Evolutionary conservation across 257 asterid species (phyloP).

Genomic region (Jaltomata sinuosa): DNA sequence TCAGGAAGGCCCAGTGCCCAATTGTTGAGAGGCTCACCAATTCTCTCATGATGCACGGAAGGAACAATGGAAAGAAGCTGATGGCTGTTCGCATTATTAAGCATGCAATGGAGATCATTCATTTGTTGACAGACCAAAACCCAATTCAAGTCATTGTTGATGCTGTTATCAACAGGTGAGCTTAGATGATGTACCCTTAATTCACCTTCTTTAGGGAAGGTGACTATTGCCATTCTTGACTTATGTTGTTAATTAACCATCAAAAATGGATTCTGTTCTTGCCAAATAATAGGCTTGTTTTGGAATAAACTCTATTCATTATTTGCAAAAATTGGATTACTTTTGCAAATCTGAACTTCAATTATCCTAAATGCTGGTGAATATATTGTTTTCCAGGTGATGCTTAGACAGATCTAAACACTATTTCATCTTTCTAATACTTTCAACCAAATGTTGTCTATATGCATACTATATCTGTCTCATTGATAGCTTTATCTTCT

Average conservation of each 20-base stretch:
- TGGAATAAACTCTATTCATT: background rate
- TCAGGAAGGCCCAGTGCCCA: constrained; percentile 90
- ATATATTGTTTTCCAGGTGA: background rate
- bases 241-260: background rate
- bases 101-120: constrained; percentile 90
- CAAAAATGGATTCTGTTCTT: background rate
- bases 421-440: background rate
- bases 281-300: background rate
- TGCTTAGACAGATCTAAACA: background rate
- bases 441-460: background rate
- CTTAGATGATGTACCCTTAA: background rate
- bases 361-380: background rate
- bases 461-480: background rate
- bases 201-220: background rate
- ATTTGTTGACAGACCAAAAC: constrained; percentile 67
- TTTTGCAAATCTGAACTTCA: background rate
- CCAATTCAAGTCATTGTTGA: constrained; percentile 82
- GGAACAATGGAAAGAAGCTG: constrained; percentile 88
- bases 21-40: constrained; percentile 70
- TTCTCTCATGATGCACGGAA: constrained; percentile 86
- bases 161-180: constrained; percentile 75
- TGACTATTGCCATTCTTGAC: background rate
- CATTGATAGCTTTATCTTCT: background rate
- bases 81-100: constrained; percentile 78
- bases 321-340: background rate